phyloP scores from a whole-genome alignment of 1,139 yeast genomes.

The Hyphopichia burtonii region DNA sequence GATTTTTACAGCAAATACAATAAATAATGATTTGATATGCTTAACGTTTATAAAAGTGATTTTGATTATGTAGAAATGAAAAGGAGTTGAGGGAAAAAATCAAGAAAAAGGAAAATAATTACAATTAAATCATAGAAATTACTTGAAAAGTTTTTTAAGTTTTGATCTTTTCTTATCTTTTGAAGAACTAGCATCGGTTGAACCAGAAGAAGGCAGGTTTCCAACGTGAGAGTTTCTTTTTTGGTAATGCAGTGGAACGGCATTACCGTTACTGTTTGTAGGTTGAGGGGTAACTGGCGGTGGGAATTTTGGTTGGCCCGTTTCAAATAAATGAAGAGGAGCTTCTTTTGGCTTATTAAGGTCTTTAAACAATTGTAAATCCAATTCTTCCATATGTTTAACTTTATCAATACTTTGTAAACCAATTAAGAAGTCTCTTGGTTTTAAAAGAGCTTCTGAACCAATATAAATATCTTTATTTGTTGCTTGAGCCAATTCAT shows the following conservation, averaged over 20 bases:
- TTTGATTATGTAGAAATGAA: not conserved
- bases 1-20: no score
- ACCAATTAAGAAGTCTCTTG: slow-evolving; percentile 52
- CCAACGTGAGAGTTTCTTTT: slow-evolving; percentile 19
- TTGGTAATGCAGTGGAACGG: slow-evolving; percentile 30
- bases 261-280: slow-evolving; percentile 4
- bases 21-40: no score
- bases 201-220: slow-evolving; percentile 9
- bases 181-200: slow-evolving; percentile 6
- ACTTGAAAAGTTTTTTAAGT: slow-evolving; percentile 39
- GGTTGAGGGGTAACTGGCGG: slow-evolving; percentile 3
- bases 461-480: slow-evolving; percentile 82
- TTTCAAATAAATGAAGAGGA: slow-evolving; percentile 36
- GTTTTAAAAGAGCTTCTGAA: slow-evolving; percentile 73
- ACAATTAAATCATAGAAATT: slow-evolving; percentile 2
- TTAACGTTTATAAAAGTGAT: no score
- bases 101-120: not conserved
- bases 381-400: slow-evolving; percentile 32
- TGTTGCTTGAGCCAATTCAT: slow-evolving; percentile 62
- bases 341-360: slow-evolving; percentile 26
- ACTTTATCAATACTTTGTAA: slow-evolving; percentile 41
- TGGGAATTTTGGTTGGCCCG: slow-evolving; percentile 14
- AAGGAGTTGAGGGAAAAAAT: not conserved
- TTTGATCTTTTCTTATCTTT: slow-evolving; percentile 36
- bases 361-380: slow-evolving; percentile 30